phyloP scores from a whole-genome alignment of 2,329 filamentous ascomycete genomes.

The Aspergillus latus region DNA sequence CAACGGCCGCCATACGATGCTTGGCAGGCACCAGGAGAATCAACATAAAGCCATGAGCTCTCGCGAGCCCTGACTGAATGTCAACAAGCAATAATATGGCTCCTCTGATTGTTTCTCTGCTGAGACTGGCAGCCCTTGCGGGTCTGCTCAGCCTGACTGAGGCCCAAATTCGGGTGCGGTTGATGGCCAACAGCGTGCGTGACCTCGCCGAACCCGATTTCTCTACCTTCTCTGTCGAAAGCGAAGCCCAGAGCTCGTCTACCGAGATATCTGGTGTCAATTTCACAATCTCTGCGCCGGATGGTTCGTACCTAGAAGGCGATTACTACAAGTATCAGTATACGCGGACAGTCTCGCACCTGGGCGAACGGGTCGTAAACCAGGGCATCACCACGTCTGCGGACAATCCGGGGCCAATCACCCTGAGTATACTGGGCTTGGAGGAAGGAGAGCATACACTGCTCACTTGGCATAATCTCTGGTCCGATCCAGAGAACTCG shows the following conservation, averaged over 20 bases:
- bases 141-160: not conserved
- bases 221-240: conserved; percentile 6
- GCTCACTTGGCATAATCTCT: conserved; percentile 14
- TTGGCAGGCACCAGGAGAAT: not conserved
- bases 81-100: not conserved
- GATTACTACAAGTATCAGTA: conserved; percentile 16
- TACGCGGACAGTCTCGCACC: conserved; percentile 9
- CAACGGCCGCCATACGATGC: not conserved
- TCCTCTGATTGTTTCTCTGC: no score
- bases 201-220: conserved; percentile 10
- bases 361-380: conserved; percentile 15
- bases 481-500: conserved; percentile 2
- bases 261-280: not conserved
- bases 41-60: not conserved
- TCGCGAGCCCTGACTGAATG: not conserved
- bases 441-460: conserved; percentile 10
- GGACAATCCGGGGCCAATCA: conserved; percentile 9
- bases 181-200: not conserved
- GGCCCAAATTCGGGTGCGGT: conserved; percentile 9
- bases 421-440: conserved; percentile 1
- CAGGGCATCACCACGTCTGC: conserved; percentile 5
- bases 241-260: conserved; percentile 6
- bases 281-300: conserved; percentile 2
- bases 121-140: not conserved
- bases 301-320: conserved; percentile 10